These are phyloP conservation scores for Morella rubra DNA, from an alignment of 306 rosid genomes.

Conservation along the genomic window DNA sequence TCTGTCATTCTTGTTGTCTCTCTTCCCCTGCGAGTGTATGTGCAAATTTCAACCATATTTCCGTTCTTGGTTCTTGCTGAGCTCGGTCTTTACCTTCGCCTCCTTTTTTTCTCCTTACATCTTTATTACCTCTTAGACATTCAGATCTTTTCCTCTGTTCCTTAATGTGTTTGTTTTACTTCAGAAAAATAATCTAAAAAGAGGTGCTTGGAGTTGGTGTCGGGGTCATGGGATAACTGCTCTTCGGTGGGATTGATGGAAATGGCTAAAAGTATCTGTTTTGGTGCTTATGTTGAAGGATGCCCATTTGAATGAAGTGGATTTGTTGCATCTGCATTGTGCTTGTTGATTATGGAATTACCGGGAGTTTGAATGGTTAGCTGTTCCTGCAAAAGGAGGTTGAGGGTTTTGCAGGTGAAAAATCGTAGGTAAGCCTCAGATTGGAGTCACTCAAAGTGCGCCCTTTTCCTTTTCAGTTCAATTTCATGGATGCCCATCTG, in stretches of 20 bases:
- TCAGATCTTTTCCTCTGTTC: conserved; percentile 29
- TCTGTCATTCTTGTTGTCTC: too few relatives aligned
- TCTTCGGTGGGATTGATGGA: conserved; percentile 24
- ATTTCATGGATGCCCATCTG: conserved; percentile 1
- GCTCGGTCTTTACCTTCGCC: not conserved
- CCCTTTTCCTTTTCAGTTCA: not conserved
- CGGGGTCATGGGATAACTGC: conserved; percentile 23
- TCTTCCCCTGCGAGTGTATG: not conserved
- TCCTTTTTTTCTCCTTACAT: not conserved
- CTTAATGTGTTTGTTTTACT: conserved; percentile 6
- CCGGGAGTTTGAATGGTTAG: conserved; percentile 21
- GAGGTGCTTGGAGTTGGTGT: not conserved
- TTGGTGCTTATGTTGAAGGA: conserved; percentile 17
- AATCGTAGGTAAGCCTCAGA: conserved; percentile 39
- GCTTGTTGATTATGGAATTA: conserved; percentile 22
- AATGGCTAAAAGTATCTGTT: conserved; percentile 29
- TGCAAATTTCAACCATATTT: not conserved
- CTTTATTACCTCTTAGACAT: not conserved
- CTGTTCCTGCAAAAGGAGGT: conserved; percentile 8
- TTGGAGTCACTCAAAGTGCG: conserved; percentile 20
- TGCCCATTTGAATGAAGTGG: conserved; percentile 24
- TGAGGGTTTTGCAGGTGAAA: conserved; percentile 27
- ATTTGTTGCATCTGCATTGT: conserved; percentile 12
- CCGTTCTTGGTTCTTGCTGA: not conserved
- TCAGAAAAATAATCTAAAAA: not conserved